Base-by-base conservation (phyloP, 352 stramenopile genomes). In the Globisporangium lucens region DNA sequence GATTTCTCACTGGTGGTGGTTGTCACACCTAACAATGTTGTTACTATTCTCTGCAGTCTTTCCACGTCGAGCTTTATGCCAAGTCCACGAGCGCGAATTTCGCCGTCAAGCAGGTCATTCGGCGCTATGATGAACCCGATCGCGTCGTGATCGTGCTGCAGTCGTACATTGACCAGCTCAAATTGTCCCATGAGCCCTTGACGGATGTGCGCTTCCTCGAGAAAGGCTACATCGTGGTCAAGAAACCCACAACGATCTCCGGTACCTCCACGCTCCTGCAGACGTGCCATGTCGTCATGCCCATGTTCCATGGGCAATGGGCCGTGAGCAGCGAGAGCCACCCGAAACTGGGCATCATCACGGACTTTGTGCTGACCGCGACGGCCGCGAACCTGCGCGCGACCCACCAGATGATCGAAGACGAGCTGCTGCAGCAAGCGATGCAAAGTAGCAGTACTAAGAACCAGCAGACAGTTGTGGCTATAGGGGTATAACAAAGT, bases 151-250 rank as follows among this genome's bases (percentile, higher is more conserved):
- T 60, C 29, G 41, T 43, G 6, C 13, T 58, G 67, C 24, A 74
- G 72, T 79, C 82, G 20, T 81, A 78, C 55, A 85, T 87, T 68
- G 73, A 90, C 29, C 77, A 78, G 20, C 60, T 83, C 13, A 67
- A 82, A 64, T 90, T 89, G 59, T 74, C 74, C 43, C 67, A 71
- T 7, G 72, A 82, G 57, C 63, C 72, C 24, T 61, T 88, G 10
- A 30, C 75, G 8, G 79, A 76, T 35, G 74, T 82, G 56, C 75
- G 76, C 61, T 49, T 66, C 29, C 61, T 52, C 6, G 61, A 66
- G 8, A 60, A 7, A 22, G 49, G 30, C 12, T 68, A 41, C 51
- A 20, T 63, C 10, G 15, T 68, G 43, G 20, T 17, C 56, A 75
- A 75, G 59, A 75, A 73, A 10, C 72, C 73, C 17, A 75, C 27